Evolutionary conservation across 2,329 filamentous ascomycete genomes (phyloP).

Genomic region (Neospermospora avenae): DNA sequence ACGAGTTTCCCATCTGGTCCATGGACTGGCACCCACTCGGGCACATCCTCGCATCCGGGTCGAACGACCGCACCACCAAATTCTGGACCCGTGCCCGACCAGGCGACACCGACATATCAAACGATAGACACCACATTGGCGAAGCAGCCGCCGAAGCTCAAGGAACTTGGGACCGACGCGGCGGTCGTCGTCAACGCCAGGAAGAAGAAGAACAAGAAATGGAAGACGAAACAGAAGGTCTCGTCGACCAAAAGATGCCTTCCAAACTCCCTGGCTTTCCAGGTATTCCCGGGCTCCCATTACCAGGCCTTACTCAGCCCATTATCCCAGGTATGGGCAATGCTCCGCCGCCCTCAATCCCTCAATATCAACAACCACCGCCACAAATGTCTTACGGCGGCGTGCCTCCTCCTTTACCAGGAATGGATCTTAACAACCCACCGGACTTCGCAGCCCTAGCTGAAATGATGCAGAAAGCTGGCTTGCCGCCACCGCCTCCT

Average conservation of each 20-base stretch:
- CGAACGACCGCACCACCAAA: conserved; percentile 92
- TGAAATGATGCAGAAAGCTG: conserved; percentile 64
- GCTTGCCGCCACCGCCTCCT: conserved; percentile 47
- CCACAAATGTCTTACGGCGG: conserved; percentile 43
- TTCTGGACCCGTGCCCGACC: conserved; percentile 94
- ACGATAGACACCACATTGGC: conserved; percentile 93
- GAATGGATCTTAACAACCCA: conserved; percentile 57
- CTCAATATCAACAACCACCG: conserved; percentile 37
- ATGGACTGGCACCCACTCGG: conserved; percentile 97
- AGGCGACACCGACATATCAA: conserved; percentile 79
- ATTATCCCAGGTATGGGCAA: conserved; percentile 50
- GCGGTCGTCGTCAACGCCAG: conserved; percentile 72
- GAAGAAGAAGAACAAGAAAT: conserved; percentile 93
- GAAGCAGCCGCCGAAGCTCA: conserved; percentile 90
- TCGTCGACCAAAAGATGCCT: conserved; percentile 86
- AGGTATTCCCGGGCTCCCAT: conserved; percentile 43
- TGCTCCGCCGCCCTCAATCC: conserved; percentile 36
- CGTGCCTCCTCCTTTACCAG: conserved; percentile 46
- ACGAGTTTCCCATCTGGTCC: conserved; percentile 96
- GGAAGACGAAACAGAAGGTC: conserved; percentile 88
- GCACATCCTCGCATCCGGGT: conserved; percentile 91
- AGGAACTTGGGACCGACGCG: conserved; percentile 87
- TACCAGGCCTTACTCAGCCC: conserved; percentile 37
- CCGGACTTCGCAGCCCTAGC: conserved; percentile 59
- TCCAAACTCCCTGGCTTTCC: conserved; percentile 59